Conservation (phyloP, 2,329 filamentous ascomycete species). For the Fusarium longipes region DNA sequence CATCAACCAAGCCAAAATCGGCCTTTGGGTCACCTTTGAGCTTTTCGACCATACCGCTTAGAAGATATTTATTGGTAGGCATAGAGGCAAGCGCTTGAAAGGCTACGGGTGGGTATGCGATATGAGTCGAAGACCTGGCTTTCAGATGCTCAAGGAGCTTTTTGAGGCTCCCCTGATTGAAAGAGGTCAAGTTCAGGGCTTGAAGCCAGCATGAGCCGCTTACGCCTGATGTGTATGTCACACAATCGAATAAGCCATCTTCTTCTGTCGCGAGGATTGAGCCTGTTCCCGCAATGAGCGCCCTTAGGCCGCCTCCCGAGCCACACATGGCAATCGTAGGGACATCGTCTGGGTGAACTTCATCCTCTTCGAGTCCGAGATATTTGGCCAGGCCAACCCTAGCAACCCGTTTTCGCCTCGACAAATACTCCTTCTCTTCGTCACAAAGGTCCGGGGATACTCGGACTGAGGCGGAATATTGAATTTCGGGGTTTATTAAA, state of each 20-base stretch:
- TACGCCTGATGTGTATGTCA: conserved; percentile 94
- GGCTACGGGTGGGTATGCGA: conserved; percentile 89
- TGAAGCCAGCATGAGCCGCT: conserved; percentile 98
- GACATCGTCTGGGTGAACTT: conserved; percentile 92
- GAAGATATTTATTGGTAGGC: conserved; percentile 91
- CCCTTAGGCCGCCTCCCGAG: conserved; percentile 89
- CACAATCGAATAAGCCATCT: conserved; percentile 90
- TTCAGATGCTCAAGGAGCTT: conserved; percentile 87
- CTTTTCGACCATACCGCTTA: conserved; percentile 92
- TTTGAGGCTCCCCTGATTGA: conserved; percentile 74
- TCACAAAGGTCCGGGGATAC: conserved; percentile 83
- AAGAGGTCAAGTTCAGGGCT: conserved; percentile 79
- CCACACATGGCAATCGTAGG: conserved; percentile 94
- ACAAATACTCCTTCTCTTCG: conserved; percentile 82
- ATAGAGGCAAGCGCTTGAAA: conserved; percentile 84
- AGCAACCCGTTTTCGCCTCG: conserved; percentile 74
- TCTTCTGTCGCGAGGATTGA: conserved; percentile 87
- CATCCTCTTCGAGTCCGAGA: conserved; percentile 78
- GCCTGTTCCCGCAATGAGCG: conserved; percentile 89
- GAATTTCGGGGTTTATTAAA: conserved; percentile 85
- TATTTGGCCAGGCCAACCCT: conserved; percentile 83
- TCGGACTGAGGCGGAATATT: conserved; percentile 82
- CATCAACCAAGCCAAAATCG: conserved; percentile 89
- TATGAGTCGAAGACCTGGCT: conserved; percentile 83
- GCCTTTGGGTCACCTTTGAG: conserved; percentile 77